These are phyloP conservation scores for Globisporangium splendens DNA, from an alignment of 352 stramenopile species.

Conservation along the genomic window DNA sequence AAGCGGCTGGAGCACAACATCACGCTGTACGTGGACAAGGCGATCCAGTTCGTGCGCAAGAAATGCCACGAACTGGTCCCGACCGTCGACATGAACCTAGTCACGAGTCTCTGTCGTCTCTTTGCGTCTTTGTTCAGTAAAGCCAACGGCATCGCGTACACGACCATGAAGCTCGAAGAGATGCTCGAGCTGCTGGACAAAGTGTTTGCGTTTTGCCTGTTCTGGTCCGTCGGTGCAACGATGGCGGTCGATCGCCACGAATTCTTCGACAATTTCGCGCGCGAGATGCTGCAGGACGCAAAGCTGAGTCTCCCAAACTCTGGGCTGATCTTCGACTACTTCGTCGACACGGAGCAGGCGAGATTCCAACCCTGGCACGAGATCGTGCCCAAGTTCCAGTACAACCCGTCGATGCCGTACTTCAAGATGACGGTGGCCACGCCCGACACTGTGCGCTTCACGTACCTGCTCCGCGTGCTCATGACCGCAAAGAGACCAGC, in stretches of 20 bases:
- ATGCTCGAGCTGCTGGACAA: constrained; percentile 62
- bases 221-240: constrained; percentile 90
- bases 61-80: constrained; percentile 82
- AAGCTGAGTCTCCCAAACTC: constrained; percentile 54
- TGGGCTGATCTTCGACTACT: constrained; percentile 86
- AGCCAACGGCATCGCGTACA: constrained; percentile 23
- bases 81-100: constrained; percentile 88
- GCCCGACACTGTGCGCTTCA: constrained; percentile 68
- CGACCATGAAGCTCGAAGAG: constrained; percentile 30
- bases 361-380: constrained; percentile 55
- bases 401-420: constrained; percentile 53
- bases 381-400: constrained; percentile 66
- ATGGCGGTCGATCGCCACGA: constrained; percentile 74
- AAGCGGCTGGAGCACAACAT: constrained; percentile 50
- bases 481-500: constrained; percentile 66
- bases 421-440: constrained; percentile 84
- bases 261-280: constrained; percentile 78
- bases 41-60: constrained; percentile 73
- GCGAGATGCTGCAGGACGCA: constrained; percentile 43
- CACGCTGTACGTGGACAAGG: constrained; percentile 57
- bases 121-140: constrained; percentile 80
- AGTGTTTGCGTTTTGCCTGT: constrained; percentile 87
- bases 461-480: constrained; percentile 49
- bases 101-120: constrained; percentile 81
- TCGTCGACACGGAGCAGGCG: constrained; percentile 55